phyloP scores from a whole-genome alignment of 331 rosid species.

The Quercus lobata region DNA sequence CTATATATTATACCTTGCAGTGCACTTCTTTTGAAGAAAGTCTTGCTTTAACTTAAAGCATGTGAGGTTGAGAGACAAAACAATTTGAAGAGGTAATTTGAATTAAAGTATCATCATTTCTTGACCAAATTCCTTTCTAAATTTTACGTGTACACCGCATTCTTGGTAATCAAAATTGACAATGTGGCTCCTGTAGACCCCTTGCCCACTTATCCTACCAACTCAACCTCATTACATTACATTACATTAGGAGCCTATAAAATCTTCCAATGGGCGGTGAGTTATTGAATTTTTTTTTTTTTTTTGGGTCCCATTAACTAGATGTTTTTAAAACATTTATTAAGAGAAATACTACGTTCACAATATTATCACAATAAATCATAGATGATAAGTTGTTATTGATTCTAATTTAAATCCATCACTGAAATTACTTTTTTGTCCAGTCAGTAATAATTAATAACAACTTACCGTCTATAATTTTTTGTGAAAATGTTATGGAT shows the following conservation, averaged over 20 bases:
- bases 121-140: conserved; percentile 27
- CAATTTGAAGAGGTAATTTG: conserved; percentile 32
- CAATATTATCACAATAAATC: no score
- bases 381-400: no score
- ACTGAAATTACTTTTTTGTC: no score
- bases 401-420: accelerated
- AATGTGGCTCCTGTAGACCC: conserved; percentile 2
- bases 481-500: accelerated
- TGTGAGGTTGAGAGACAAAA: conserved; percentile 32
- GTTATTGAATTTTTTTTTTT: no score
- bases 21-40: conserved; percentile 41
- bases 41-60: conserved; percentile 70
- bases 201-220: no score
- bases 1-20: conserved; percentile 24
- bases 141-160: conserved; percentile 8
- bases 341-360: accelerated
- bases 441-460: no score
- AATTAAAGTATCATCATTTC: conserved; percentile 40
- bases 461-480: accelerated
- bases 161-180: not conserved
- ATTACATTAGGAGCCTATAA: no score
- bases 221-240: no score
- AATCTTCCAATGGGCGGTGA: no score
- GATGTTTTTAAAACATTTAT: no score
- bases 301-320: no score